Evolutionary conservation across 1,139 yeast genomes (phyloP).

Genomic region (Geotrichum europaeum): DNA sequence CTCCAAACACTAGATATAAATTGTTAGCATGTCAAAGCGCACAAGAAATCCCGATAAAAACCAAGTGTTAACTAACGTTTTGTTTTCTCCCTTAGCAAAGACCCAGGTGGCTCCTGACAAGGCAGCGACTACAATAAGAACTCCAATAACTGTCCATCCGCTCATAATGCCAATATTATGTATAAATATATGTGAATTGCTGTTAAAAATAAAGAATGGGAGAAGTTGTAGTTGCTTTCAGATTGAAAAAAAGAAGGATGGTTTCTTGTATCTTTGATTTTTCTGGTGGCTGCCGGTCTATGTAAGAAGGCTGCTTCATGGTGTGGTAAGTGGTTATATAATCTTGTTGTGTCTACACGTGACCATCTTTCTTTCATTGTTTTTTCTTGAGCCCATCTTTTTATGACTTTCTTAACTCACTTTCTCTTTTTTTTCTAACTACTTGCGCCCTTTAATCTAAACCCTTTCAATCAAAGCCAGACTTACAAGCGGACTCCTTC

Average conservation of each 20-base stretch:
- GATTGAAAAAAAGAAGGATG: neutral
- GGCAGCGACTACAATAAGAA: constrained; percentile 54
- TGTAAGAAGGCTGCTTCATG: neutral
- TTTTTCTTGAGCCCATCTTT: neutral
- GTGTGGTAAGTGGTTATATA: neutral
- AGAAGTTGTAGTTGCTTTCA: neutral
- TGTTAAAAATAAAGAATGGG: neutral
- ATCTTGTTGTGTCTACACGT: neutral
- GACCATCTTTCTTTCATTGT: neutral
- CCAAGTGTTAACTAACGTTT: constrained; percentile 32
- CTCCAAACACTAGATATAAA: constrained; percentile 71
- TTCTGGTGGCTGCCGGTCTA: neutral
- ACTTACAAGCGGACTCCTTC: neutral
- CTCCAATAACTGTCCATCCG: constrained; percentile 67
- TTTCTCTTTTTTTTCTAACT: neutral
- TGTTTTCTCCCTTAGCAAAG: constrained; percentile 52
- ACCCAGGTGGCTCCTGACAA: constrained; percentile 59
- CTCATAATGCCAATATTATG: constrained; percentile 7
- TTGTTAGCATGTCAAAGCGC: neutral
- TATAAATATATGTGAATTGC: neutral
- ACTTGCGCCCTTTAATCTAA: neutral
- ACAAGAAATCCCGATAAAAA: neutral
- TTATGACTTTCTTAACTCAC: neutral
- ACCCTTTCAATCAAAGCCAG: neutral
- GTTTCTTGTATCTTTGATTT: neutral